phyloP scores from a whole-genome alignment of 805 yeast species.

The Kodamaea sagamina region DNA sequence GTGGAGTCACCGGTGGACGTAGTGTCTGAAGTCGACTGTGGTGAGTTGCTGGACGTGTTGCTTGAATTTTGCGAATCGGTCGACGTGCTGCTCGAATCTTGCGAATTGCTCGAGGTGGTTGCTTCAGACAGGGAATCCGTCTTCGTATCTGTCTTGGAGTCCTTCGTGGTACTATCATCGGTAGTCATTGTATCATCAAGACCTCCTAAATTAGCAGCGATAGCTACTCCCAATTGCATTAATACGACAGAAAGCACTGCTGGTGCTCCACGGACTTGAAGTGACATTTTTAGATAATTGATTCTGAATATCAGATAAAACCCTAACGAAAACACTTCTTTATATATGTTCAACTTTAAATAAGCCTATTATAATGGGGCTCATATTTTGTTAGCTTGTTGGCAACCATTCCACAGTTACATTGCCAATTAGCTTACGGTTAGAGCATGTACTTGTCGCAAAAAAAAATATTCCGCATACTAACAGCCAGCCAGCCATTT shows the following conservation, averaged over 20 bases:
- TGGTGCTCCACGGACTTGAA: conserved; percentile 4
- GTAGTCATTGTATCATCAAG: conserved; percentile 14
- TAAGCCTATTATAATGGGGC: background rate
- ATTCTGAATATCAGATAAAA: background rate
- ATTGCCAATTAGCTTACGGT: background rate
- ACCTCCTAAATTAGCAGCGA: conserved; percentile 19
- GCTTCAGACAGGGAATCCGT: conserved; percentile 1
- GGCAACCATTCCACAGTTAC: background rate
- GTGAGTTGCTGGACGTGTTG: no score
- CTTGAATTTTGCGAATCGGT: background rate
- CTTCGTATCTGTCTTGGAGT: conserved; percentile 9
- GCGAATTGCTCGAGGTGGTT: background rate
- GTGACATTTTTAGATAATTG: conserved; percentile 2
- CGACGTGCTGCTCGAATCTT: background rate
- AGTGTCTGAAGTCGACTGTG: background rate
- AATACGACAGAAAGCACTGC: conserved; percentile 10
- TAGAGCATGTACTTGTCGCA: background rate
- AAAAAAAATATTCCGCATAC: conserved; percentile 2
- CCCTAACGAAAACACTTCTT: background rate
- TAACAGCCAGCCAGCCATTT: conserved; percentile 5
- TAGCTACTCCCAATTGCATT: conserved; percentile 14
- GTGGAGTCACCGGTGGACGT: background rate
- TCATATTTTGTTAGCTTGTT: background rate
- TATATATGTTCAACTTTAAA: conserved; percentile 5
- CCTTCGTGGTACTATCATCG: conserved; percentile 4